A percentile compares a stretch with the other conserved stretches of the same genome.
phyloP scores from a whole-genome alignment of 768 basidiomycete species.

The Lyophyllum semitale region DNA sequence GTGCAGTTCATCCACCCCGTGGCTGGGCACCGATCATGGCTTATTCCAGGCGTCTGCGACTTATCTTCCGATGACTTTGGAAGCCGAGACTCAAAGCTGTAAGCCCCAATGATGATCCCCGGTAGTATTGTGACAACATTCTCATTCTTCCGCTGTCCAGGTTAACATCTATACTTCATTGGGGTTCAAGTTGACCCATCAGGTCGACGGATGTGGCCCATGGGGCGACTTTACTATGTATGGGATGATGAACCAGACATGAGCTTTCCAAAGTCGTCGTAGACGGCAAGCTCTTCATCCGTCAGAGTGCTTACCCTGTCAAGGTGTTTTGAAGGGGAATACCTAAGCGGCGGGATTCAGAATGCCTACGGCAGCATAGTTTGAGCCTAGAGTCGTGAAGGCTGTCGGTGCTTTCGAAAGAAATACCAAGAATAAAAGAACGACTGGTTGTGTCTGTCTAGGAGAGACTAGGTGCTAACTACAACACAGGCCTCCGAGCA shows the following conservation, averaged over 20 bases:
- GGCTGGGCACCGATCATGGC: neutral
- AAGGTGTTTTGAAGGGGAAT: too few species aligned
- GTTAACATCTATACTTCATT: conserved; percentile 13
- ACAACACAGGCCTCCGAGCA: too few species aligned
- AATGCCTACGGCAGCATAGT: too few species aligned
- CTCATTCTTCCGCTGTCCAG: neutral
- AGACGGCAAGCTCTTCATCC: too few species aligned
- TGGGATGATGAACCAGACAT: conserved; percentile 9
- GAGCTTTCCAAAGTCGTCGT: too few species aligned
- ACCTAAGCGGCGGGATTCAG: too few species aligned
- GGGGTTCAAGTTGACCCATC: conserved; percentile 12
- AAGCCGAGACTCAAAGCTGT: conserved; percentile 11
- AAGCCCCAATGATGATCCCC: neutral
- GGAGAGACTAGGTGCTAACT: too few species aligned
- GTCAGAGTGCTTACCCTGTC: too few species aligned
- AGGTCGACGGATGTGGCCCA: conserved; percentile 8
- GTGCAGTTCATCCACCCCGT: neutral
- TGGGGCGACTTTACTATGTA: conserved; percentile 15
- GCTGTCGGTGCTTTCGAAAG: too few species aligned
- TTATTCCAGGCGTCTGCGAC: conserved; percentile 1
- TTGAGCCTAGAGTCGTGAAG: too few species aligned
- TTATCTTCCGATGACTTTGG: conserved; percentile 13
- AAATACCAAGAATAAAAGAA: too few species aligned
- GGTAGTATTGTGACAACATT: neutral
- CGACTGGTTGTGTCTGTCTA: too few species aligned